Base-by-base conservation (phyloP, 768 basidiomycete genomes). In the Rhodotorula graminis region DNA sequence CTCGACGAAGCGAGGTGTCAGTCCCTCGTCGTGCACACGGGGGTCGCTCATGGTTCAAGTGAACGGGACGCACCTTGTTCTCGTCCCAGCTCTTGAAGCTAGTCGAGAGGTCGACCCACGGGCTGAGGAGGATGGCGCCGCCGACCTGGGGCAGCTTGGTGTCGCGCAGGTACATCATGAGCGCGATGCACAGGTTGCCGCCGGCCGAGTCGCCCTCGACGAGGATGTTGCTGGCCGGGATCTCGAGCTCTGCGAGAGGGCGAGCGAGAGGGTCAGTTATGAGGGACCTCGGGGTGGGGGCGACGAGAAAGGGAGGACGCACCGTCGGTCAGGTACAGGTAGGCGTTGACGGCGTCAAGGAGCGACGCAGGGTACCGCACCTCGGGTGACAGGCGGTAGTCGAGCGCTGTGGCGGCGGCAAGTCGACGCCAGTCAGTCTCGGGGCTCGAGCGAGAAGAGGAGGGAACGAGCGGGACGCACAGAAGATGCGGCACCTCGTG, bases 81-180 rank as follows among this genome's bases (percentile, higher is more conserved):
- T 89, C 89, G 31, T 96, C 93, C 91, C 93, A 97, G 21, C 92
- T 93, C 65, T 91, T 90, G 79, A 93, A 95, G 75, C 91, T 93
- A 86, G 94, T 90, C 0, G 94, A 96, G 69, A 97, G 82, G 81
- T 94, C 92, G 18, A 61, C 40, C 75, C 75, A 76, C 9, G 75
- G 75, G 33, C 90, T 93, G 85, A 98, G 87, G 44, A 95, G 81
- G 37, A 96, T 89, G 19, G 89, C 88, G 9, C 88, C 91, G 42
- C 88, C 87, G 19, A 93, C 92, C 44, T 88, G 87, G 14, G 93
- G 93, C 23, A 94, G 78, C 2, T 87, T 85, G 78, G 93, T 91
- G 79, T 98, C 94, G 27, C 94, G 85, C 21, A 98, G 86, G 80
- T 97, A 98, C 87, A 96, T 88, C 64, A 94, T 82, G 57, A 94